Base-by-base conservation (phyloP, 148 eudicot species). In the Camellia sinensis region DNA sequence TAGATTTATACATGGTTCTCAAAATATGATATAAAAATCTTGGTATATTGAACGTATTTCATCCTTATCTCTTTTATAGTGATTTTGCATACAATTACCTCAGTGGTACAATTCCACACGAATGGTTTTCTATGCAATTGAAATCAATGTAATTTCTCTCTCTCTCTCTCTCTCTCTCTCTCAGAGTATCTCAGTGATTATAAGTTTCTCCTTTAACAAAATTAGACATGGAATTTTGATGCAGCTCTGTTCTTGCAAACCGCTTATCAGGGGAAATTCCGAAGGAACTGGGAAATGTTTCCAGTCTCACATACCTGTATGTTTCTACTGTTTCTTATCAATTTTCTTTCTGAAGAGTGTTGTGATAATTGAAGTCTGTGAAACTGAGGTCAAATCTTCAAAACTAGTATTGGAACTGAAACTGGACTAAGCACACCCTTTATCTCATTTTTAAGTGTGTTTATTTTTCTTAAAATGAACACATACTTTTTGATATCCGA, bases 81-180 rank as follows among this genome's bases (percentile, higher is more conserved):
- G 94, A 93, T 88, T 83, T 93, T 72, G 91, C 94, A 17, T 92
- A 88, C 81, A 92, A 91, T 74, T 88, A 82, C 85, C 89, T 92
- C 73, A 86, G 82, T 78, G 97, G 97, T 57, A 85, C 89, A 64
- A 88, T 92, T 66, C 97, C 97, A 12, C 75, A 29, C 29, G 91
- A 87, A 71, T 92, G 97, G 97, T 89, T 88, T 81, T 83, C 90
- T 22, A 75, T 86, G 75, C 86, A 81, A 72, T 84, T 93, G 78
- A 76, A 83, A 60, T 82, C 45, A 22, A 86, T 93, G 94, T 93
- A 85, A 83, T 14, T 44, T 29, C 29, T 29, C 61, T 52, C 66
- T 52, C 29, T 29, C 37, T 62, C 15, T 72, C 71, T 80, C 11
- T 50, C 61, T 82, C 45, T 37, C 56, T 29, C 41, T 67, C 72